phyloP scores from a whole-genome alignment of 148 eudicot species.

The Heliosperma pusillum region DNA sequence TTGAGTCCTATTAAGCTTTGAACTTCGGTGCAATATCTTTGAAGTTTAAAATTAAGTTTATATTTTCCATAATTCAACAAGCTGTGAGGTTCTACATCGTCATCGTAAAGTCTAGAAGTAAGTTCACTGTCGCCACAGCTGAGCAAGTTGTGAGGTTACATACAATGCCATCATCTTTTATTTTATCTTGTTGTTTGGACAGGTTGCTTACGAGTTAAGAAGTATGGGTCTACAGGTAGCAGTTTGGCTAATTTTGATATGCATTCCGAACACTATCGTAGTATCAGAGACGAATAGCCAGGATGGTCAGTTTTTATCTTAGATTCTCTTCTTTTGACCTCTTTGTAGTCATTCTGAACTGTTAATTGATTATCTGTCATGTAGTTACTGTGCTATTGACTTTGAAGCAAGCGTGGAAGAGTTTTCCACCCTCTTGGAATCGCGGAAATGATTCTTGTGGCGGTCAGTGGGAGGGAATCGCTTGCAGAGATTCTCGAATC shows the following conservation, averaged over 20 bases:
- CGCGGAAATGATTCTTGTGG: conserved; percentile 55
- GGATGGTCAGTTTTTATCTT: conserved; percentile 52
- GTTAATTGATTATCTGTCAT: conserved; percentile 5
- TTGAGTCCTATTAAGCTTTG: too few species aligned
- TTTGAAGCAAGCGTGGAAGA: conserved; percentile 41
- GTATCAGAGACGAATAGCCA: conserved; percentile 29
- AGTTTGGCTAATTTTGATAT: not conserved
- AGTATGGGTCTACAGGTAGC: not conserved
- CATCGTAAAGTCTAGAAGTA: too few species aligned
- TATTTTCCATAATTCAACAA: too few species aligned
- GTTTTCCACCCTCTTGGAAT: conserved; percentile 59
- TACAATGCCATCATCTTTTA: too few species aligned
- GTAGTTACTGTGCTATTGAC: conserved; percentile 42
- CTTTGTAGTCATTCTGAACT: not conserved
- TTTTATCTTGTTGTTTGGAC: too few species aligned
- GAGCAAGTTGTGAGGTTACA: too few species aligned
- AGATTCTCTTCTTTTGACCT: too few species aligned
- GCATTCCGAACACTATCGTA: not conserved
- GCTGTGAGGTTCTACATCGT: too few species aligned
- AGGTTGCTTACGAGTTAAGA: too few species aligned
- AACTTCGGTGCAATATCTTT: too few species aligned
- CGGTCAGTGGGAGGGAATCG: conserved; percentile 59
- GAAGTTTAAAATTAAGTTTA: too few species aligned
- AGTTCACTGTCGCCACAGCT: too few species aligned
- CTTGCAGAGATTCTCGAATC: conserved; percentile 48